Evolutionary conservation across 176 grass and related monocot species (phyloP).

Genomic region (Avena insularis): DNA sequence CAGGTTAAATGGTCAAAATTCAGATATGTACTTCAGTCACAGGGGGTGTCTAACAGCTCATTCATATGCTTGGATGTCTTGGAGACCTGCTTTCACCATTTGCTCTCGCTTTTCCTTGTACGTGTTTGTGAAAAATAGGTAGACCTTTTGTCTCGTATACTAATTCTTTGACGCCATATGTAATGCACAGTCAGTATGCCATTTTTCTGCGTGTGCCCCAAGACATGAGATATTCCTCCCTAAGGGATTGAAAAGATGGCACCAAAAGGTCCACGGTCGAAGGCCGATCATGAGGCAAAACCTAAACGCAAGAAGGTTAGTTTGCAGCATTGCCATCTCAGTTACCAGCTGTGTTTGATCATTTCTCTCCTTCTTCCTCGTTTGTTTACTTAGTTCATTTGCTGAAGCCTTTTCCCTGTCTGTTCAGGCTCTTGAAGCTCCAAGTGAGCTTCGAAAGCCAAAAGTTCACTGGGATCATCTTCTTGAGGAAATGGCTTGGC

Average conservation of each 20-base stretch:
- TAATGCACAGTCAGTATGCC: slow-evolving; percentile 23
- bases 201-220: slow-evolving; percentile 25
- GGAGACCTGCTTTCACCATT: not conserved
- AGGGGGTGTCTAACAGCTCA: not conserved
- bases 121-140: not conserved
- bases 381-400: slow-evolving; percentile 11
- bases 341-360: slow-evolving; percentile 11
- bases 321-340: slow-evolving; percentile 41
- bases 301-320: slow-evolving; percentile 95
- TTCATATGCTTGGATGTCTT: slow-evolving; percentile 1
- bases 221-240: slow-evolving; percentile 41
- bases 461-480: slow-evolving; percentile 99
- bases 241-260: slow-evolving; percentile 73
- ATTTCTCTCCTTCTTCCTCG: slow-evolving; percentile 32
- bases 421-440: slow-evolving; percentile 82
- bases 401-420: not conserved
- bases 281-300: slow-evolving; percentile 91
- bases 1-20: not conserved
- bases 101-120: not conserved
- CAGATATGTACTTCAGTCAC: not conserved
- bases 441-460: slow-evolving; percentile 83
- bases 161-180: slow-evolving; percentile 23
- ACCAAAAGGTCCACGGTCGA: slow-evolving; percentile 94
- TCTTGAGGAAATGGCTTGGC: slow-evolving; percentile 91
- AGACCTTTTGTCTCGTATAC: not conserved